Percentiles rank a stretch among this genome's conserved stretches.
Conservation (phyloP, 495 filamentous ascomycete genomes). For the Aspergillus cristatus region DNA sequence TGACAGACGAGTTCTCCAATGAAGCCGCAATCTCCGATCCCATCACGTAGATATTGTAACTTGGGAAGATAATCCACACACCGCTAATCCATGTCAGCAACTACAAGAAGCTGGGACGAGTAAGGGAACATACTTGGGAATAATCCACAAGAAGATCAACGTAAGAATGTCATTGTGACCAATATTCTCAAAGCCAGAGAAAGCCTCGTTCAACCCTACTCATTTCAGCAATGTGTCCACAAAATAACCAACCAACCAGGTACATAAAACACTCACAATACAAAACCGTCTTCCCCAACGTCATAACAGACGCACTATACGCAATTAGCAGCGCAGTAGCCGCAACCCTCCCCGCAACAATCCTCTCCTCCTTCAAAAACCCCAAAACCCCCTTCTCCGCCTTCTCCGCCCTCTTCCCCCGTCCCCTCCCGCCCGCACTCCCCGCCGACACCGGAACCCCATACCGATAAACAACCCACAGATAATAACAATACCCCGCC, state of each 20-base stretch:
- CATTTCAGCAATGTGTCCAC: conserved; percentile 4
- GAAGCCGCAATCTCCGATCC: conserved; percentile 62
- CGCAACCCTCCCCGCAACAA: conserved; percentile 49
- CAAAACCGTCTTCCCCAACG: conserved; percentile 75
- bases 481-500: conserved; percentile 58
- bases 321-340: conserved; percentile 57
- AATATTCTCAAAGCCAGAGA: conserved; percentile 67
- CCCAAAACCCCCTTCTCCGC: conserved; percentile 26
- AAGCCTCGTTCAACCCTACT: conserved; percentile 72
- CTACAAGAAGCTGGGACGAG: background rate
- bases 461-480: conserved; percentile 48
- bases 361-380: conserved; percentile 39
- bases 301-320: conserved; percentile 67
- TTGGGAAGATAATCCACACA: conserved; percentile 65
- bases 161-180: conserved; percentile 57
- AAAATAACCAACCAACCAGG: background rate
- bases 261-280: conserved; percentile 55
- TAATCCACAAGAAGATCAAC: conserved; percentile 61
- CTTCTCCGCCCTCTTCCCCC: conserved; percentile 18
- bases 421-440: conserved; percentile 13
- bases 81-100: conserved; percentile 43
- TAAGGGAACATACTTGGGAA: conserved; percentile 60
- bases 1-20: conserved; percentile 42
- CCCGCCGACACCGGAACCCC: conserved; percentile 25
- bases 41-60: conserved; percentile 60